Evolutionary conservation across 83 land plant genomes (phyloP).

Genomic region (Diphasiastrum complanatum): DNA sequence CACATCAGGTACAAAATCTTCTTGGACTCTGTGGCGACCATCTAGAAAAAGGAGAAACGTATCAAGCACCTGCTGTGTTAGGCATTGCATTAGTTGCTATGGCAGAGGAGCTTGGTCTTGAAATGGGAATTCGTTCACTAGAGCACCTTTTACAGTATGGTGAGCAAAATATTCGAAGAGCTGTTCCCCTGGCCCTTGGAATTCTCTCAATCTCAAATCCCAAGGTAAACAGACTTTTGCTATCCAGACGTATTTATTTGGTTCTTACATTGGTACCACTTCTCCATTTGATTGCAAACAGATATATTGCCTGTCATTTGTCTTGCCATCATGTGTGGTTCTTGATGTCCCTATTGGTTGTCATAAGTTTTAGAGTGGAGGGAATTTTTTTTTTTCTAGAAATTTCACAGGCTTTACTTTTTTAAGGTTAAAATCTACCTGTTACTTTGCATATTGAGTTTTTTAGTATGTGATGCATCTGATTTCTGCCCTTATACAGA

Average conservation of each 20-base stretch:
- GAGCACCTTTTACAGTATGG: conserved; percentile 98
- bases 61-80: conserved; percentile 93
- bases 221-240: conserved; percentile 77
- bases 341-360: too few relatives aligned
- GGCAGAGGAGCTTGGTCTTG: conserved; percentile 95
- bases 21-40: conserved; percentile 85
- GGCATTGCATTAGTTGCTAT: conserved; percentile 94
- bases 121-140: conserved; percentile 88
- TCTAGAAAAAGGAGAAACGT: conserved; percentile 80
- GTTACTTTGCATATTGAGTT: too few relatives aligned
- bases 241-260: too few relatives aligned
- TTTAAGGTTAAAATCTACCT: too few relatives aligned
- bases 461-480: too few relatives aligned
- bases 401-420: too few relatives aligned
- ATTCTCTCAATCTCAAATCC: conserved; percentile 94
- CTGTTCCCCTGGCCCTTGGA: conserved; percentile 95
- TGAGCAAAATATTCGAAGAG: conserved; percentile 84
- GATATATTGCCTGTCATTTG: too few relatives aligned
- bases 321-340: too few relatives aligned
- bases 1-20: conserved; percentile 71
- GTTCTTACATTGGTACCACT: too few relatives aligned
- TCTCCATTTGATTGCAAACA: too few relatives aligned
- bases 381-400: too few relatives aligned
- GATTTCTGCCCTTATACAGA: conserved; percentile 39
- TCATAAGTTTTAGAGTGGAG: too few relatives aligned